Conservation (phyloP, 1,139 yeast genomes). For the Taphrina flavorubra region DNA sequence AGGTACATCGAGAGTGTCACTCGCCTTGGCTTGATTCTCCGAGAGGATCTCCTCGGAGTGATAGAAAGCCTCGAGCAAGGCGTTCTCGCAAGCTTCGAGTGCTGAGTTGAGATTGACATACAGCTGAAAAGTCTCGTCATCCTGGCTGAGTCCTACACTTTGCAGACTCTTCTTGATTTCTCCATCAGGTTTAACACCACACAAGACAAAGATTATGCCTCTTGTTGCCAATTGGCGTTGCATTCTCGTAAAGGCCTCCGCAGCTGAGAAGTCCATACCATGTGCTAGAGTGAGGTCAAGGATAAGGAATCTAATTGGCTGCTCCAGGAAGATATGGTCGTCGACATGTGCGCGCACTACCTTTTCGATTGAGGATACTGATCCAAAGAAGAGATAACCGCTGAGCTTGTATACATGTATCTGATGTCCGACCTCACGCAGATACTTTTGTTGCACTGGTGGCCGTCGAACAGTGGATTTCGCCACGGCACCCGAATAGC, state of each 20-base stretch:
- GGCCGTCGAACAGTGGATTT: slow-evolving; percentile 92
- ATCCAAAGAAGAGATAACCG: slow-evolving; percentile 90
- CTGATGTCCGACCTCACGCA: slow-evolving; percentile 86
- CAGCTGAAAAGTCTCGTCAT: slow-evolving; percentile 56
- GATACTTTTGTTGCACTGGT: slow-evolving; percentile 83
- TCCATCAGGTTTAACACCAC: slow-evolving; percentile 74
- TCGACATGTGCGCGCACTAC: slow-evolving; percentile 67
- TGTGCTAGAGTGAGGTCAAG: slow-evolving; percentile 84
- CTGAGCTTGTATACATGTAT: slow-evolving; percentile 84
- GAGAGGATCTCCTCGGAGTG: slow-evolving; percentile 31
- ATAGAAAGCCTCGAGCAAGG: slow-evolving; percentile 73
- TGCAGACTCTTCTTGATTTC: slow-evolving; percentile 67
- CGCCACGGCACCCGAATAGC: slow-evolving; percentile 86
- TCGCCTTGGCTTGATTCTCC: slow-evolving; percentile 43
- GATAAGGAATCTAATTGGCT: slow-evolving; percentile 76
- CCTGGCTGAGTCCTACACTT: slow-evolving; percentile 74
- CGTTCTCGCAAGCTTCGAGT: slow-evolving; percentile 95
- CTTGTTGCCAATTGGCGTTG: slow-evolving; percentile 75
- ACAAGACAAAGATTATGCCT: slow-evolving; percentile 72
- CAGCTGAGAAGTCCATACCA: slow-evolving; percentile 90
- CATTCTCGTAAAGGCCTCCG: slow-evolving; percentile 91
- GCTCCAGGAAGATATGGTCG: slow-evolving; percentile 56
- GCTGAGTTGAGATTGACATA: slow-evolving; percentile 83
- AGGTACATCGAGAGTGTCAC: slow-evolving; percentile 29
- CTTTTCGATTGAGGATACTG: slow-evolving; percentile 87